These are phyloP conservation scores for Baudoinia panamericana DNA, from an alignment of 495 filamentous ascomycete genomes.

Conservation along the genomic window DNA sequence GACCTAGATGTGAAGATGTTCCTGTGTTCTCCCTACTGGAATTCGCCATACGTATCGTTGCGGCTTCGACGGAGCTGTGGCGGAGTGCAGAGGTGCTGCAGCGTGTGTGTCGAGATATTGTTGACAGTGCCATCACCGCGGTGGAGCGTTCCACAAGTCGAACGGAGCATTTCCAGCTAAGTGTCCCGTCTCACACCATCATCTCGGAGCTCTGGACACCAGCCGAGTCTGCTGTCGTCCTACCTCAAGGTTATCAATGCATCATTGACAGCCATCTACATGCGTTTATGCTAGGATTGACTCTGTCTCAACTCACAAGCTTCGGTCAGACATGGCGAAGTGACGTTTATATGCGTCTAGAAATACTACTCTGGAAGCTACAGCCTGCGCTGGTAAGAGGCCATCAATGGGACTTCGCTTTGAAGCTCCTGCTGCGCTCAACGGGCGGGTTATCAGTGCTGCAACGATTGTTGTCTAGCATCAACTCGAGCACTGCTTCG, in stretches of 20 bases:
- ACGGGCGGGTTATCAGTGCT: too few species aligned
- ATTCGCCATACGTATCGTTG: background rate
- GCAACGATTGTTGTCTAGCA: too few species aligned
- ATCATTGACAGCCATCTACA: slow-evolving; percentile 14
- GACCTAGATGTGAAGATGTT: slow-evolving; percentile 4
- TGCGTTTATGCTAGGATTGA: slow-evolving; percentile 21
- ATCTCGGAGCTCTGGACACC: slow-evolving; percentile 24
- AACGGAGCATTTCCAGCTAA: background rate
- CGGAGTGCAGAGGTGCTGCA: slow-evolving; percentile 14
- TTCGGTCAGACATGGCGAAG: slow-evolving; percentile 1
- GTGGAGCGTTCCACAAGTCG: too few species aligned
- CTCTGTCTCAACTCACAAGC: background rate
- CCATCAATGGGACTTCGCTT: slow-evolving; percentile 7
- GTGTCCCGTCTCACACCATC: slow-evolving; percentile 22
- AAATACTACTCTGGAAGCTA: background rate
- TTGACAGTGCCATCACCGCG: slow-evolving; percentile 30
- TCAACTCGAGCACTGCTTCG: too few species aligned
- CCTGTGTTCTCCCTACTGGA: slow-evolving; percentile 5
- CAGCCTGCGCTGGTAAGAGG: background rate
- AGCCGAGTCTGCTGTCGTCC: slow-evolving; percentile 20
- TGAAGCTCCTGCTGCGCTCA: background rate
- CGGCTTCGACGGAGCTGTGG: slow-evolving; percentile 13
- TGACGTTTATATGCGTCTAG: slow-evolving; percentile 1
- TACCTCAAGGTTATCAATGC: slow-evolving; percentile 24
- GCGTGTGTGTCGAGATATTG: slow-evolving; percentile 18